A percentile compares a stretch with the other conserved stretches of the same genome.
Evolutionary conservation across 1,284 basidiomycete genomes (phyloP).

Genomic region (Rhodotorula mucilaginosa): DNA sequence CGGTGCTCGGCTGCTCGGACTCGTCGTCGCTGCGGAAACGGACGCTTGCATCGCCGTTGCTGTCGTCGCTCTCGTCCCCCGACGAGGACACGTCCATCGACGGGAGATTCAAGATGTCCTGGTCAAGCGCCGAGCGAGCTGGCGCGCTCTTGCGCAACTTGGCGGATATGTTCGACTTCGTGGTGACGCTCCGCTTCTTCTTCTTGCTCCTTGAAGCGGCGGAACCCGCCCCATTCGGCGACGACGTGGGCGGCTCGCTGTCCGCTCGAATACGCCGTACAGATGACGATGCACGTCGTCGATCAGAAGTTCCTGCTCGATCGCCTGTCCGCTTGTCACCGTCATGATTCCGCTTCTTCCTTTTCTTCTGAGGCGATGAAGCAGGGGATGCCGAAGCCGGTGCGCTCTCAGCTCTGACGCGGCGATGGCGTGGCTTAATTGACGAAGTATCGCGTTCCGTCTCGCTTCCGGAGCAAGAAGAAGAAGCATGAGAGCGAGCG

Average conservation of each 20-base stretch:
- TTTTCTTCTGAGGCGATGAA: background rate
- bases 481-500: background rate
- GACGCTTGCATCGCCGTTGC: background rate
- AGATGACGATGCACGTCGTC: background rate
- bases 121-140: background rate
- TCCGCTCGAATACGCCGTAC: constrained; percentile 12
- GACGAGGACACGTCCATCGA: background rate
- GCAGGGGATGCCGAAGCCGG: constrained; percentile 23
- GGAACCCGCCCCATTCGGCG: background rate
- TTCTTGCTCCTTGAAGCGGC: background rate
- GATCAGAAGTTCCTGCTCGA: too few species aligned
- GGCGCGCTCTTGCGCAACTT: background rate
- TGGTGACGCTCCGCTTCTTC: background rate
- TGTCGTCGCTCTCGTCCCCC: background rate
- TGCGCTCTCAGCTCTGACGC: constrained; percentile 21
- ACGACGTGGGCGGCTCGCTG: constrained; percentile 28
- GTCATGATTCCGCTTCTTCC: background rate
- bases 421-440: background rate
- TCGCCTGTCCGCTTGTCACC: too few species aligned
- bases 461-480: background rate
- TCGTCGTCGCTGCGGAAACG: constrained; percentile 5
- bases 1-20: background rate
- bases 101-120: constrained; percentile 24
- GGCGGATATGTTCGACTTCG: background rate
- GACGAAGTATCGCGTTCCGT: background rate